Evolutionary conservation across 306 rosid species (phyloP), one percentile per base, ranked within the genome.

Genomic region (Inga oerstediana): DNA sequence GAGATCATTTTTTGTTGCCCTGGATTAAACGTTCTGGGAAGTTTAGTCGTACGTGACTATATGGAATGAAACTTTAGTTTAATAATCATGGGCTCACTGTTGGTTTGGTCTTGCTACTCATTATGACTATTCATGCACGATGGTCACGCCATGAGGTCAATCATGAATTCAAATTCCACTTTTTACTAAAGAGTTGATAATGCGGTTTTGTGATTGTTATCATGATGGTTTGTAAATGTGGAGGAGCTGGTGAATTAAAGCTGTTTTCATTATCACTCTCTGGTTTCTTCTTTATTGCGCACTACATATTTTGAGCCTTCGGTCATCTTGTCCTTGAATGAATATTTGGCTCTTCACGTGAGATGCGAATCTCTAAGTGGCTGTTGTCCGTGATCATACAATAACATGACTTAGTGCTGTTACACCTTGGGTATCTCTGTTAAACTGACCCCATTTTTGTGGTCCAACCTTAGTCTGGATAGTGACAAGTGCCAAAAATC

Each of bases 101-200:
- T 67, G 49, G 62, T 77, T 59, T 37, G 65, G 69, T 78, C 61
- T 72, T 30, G 71, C 49, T 8, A 15, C 49, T 76, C 45, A 20
- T 79, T 15, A 22, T 54, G 84, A 56, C 72, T 22, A 61, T 64
- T 19, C 68, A 72, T 51, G 72, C 74, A 72, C 52, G 72, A 35
- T 81, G 45, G 48, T 2, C 74, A 64, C 77, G 41, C 72, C 58
- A 34, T 72, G 76, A 77, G 83, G 45, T 48, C 35, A 46, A 73
- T 73, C 77, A 73, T 51, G 59, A 54, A 49, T 81, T 81, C 65
- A 77, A 81, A 72, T 85, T 81, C 48, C 65, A 81, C 62, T 37
- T 80, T 76, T 69, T 35, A 51, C 59, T 77, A 7, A 20, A 75
- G 41, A 32, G 73, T 41, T 77, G 34, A 78, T 81, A 72, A 24